These are phyloP conservation scores for Mayamaea pseudoterrestris DNA, from an alignment of 108 stramenopile species.

Conservation along the genomic window DNA sequence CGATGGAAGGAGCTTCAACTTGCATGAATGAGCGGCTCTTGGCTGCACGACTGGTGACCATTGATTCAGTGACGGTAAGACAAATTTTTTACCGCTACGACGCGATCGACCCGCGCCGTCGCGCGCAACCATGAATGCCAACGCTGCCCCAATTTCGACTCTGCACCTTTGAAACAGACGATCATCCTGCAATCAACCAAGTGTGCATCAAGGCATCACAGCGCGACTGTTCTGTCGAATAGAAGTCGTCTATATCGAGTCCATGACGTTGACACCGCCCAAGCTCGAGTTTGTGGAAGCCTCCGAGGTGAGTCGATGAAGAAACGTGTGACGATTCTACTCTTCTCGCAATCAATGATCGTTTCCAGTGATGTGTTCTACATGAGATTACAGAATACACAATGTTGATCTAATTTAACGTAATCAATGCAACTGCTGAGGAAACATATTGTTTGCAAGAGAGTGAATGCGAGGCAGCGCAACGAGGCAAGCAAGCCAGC, in stretches of 20 bases:
- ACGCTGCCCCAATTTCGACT: no score
- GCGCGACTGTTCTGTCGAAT: background rate
- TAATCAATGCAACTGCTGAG: constrained; percentile 1
- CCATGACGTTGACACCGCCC: constrained; percentile 18
- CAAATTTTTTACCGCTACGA: no score
- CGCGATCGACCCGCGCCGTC: no score
- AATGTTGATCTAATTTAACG: background rate
- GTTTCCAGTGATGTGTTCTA: constrained; percentile 31
- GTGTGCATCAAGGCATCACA: background rate
- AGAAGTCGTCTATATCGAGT: no score
- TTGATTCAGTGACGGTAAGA: no score
- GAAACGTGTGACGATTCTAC: background rate
- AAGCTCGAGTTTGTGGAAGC: constrained; percentile 29
- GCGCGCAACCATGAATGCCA: no score
- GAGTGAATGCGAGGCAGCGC: background rate
- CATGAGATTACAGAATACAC: constrained; percentile 35
- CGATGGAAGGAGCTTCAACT: no score
- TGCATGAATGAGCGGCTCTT: no score
- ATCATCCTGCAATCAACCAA: no score
- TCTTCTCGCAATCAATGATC: background rate
- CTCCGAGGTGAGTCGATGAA: constrained; percentile 25
- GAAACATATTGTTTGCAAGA: background rate
- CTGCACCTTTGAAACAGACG: no score
- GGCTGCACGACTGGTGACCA: no score
- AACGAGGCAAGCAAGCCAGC: no score